phyloP scores from a whole-genome alignment of 2,329 filamentous ascomycete species.

The Aspergillus carbonarius region DNA sequence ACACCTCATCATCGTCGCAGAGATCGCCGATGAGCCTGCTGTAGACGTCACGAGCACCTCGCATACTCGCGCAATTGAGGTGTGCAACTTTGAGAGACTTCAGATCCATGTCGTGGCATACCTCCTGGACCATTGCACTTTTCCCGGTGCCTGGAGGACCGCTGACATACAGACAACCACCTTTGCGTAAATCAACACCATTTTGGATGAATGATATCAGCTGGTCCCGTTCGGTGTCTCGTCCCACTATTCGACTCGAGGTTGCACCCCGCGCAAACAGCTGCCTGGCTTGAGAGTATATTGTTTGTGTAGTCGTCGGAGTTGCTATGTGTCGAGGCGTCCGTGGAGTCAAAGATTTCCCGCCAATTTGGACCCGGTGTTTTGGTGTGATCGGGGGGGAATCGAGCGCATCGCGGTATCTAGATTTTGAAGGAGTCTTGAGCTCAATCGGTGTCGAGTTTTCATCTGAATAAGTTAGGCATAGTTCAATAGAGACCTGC shows the following conservation, averaged over 20 bases:
- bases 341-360: conserved; percentile 71
- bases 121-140: conserved; percentile 84
- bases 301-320: conserved; percentile 61
- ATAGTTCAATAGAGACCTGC: not conserved
- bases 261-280: conserved; percentile 78
- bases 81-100: conserved; percentile 66
- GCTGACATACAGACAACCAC: conserved; percentile 90
- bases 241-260: conserved; percentile 72
- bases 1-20: conserved; percentile 59
- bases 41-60: conserved; percentile 82
- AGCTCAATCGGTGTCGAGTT: conserved; percentile 42
- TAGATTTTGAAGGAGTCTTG: conserved; percentile 56
- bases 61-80: conserved; percentile 97
- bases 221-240: conserved; percentile 67
- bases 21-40: conserved; percentile 72
- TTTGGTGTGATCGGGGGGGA: conserved; percentile 74
- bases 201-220: conserved; percentile 68
- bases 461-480: conserved; percentile 41
- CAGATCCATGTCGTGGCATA: conserved; percentile 62
- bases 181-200: conserved; percentile 59
- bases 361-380: conserved; percentile 76
- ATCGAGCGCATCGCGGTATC: conserved; percentile 71
- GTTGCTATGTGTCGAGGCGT: conserved; percentile 76
- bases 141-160: conserved; percentile 96
- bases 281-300: conserved; percentile 85